Base-by-base conservation (phyloP, 2,329 filamentous ascomycete genomes). In the Botrytis byssoidea region DNA sequence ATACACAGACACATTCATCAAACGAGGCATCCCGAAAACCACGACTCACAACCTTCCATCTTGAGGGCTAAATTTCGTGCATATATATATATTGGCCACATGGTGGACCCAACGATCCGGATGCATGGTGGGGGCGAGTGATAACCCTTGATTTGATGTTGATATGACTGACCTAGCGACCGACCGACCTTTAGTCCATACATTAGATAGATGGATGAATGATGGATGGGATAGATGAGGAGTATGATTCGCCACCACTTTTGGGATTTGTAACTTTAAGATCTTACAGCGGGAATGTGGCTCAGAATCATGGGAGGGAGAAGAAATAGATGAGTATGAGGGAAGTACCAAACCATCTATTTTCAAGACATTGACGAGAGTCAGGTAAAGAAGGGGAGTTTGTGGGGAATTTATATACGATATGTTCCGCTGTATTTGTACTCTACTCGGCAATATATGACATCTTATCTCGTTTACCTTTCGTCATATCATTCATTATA, bases 111-210 rank as follows among this genome's bases (percentile, higher is more conserved):
- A 63, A 66, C 40, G 42, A 48, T 46, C 40, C 16, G 63, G 63
- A 66, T 66, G 63, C 42, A 66, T 66, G 63, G 37, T 63, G 37
- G 60, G 59, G 60, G 35, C 22, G 37, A 63, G 18, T n/a, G 22
- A n/a, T 63, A n/a, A 61, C 12, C 22, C 35, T 61, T 29, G n/a
- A 29, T 8, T 61, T 29, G n/a, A 29, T 8, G 29, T 32, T 29
- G 51, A 57, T 29, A 57, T 29, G 14, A 29, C n/a, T n/a, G 51
- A 29, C 14, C n/a, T 3, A 29, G n/a, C 51, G n/a, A 57, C 51
- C 51, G 59, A 12, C 35, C 14, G 59, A 40, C 22, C 40, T 63
- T 40, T 29, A 37, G 22, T n/a, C 10, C 4, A 35, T n/a, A n/a
- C n/a, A n/a, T n/a, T n/a, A n/a, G n/a, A n/a, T n/a, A n/a, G 46